Base-by-base conservation (phyloP, 2,329 filamentous ascomycete species). In the Aspergillus sp. region DNA sequence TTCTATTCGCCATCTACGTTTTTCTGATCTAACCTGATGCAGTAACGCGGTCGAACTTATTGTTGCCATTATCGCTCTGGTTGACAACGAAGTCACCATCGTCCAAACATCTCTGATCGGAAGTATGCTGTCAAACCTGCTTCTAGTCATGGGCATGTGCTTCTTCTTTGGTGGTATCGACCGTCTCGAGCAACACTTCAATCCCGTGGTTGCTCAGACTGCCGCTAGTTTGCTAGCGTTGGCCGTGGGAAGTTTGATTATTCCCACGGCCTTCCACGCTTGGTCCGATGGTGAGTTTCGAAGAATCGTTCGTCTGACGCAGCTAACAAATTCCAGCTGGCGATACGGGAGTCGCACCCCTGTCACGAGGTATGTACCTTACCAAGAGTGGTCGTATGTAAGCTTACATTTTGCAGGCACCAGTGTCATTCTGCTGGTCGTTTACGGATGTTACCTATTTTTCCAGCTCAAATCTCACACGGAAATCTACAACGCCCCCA, bases 81-180 rank as follows among this genome's bases (percentile, higher is more conserved):
- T 84, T 27, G 84, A 96, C 61, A 75, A 84, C 54, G 86, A 96
- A 75, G 86, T 96, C 23, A 80, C 89, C 36, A 96, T 98, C 62
- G 92, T 97, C 6, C 92, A 97, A 76, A 96, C 93, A 0, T 97
- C 93, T 0, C 82, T 98, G 27, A 91, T 97, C 63, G 93, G 93
- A 58, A 93, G 89, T 75, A 96, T 97, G 74, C 81, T 97, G 21
- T 96, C 92, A 44, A 97, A 97, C 73, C 77, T 98, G 60, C 84
- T 96, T 3, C 85, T 96, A 13, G 91, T 96, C 54, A 81, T 96
- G 81, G 93, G 92, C 58, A 96, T 93, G 87, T 95, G 89, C 73
- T 97, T 96, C 82, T 95, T 96, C 80, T 89, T 91, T 62, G 92
- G 91, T 53, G 92, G 92, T 3, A 75, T 96, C 67, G 88, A 90